Percentiles rank a stretch among this genome's conserved stretches.
Conservation (phyloP, 768 basidiomycete species). For the Rhizopogon vinicolor region DNA sequence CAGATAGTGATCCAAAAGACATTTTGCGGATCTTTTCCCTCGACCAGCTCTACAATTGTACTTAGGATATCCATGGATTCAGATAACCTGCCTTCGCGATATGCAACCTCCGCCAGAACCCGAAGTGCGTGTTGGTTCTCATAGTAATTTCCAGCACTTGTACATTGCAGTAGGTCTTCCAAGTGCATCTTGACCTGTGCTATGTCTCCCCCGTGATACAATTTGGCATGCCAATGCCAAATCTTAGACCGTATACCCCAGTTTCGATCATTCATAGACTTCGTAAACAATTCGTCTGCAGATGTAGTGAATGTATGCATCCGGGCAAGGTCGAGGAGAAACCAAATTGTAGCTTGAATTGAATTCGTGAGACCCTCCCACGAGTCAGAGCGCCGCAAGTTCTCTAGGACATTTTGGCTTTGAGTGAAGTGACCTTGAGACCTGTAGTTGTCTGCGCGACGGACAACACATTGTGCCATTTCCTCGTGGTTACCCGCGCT, state of each 20-base stretch:
- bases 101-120: background rate
- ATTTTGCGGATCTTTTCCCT: background rate
- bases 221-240: background rate
- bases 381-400: background rate
- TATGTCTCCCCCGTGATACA: background rate
- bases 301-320: background rate
- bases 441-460: background rate
- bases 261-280: background rate
- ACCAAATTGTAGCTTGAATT: background rate
- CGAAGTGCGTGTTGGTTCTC: background rate
- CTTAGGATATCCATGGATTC: background rate
- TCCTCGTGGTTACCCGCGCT: background rate
- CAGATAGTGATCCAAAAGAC: background rate
- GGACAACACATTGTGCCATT: background rate
- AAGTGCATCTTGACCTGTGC: background rate
- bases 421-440: background rate
- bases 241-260: background rate
- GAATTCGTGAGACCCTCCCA: background rate
- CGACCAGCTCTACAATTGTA: background rate
- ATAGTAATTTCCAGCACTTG: too few species aligned
- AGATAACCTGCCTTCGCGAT: background rate
- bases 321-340: background rate
- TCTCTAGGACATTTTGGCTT: background rate
- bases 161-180: background rate
- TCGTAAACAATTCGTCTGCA: background rate